A percentile compares a stretch with the other conserved stretches of the same genome.
Evolutionary conservation across 2,329 filamentous ascomycete species (phyloP).

Genomic region (Ilyonectria robusta): DNA sequence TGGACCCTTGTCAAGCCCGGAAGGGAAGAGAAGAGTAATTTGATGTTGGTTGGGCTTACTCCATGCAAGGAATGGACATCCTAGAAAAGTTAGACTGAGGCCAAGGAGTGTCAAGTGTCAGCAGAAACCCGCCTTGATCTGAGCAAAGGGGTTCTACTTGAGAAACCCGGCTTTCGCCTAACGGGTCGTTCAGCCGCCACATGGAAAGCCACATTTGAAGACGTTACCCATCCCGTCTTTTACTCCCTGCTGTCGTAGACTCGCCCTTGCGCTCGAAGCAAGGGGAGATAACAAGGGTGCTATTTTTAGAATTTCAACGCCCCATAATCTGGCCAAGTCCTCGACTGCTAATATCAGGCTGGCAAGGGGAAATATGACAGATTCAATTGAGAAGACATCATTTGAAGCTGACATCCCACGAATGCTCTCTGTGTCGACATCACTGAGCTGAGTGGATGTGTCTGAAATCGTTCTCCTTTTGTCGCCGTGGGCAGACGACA

Average conservation of each 20-base stretch:
- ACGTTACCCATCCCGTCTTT: neutral
- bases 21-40: neutral
- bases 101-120: neutral
- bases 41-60: neutral
- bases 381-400: neutral
- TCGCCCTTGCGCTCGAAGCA: neutral
- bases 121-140: neutral
- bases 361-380: neutral
- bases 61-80: neutral
- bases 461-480: neutral
- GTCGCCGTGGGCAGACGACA: neutral
- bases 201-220: neutral
- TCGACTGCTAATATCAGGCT: neutral
- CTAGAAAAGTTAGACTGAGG: neutral
- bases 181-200: constrained; percentile 6
- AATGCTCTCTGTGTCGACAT: neutral
- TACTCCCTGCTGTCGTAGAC: neutral
- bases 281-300: neutral
- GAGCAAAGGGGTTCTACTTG: neutral
- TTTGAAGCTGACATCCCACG: neutral
- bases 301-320: neutral
- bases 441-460: neutral
- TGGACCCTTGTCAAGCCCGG: constrained; percentile 23
- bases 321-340: neutral
- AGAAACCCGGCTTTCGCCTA: constrained; percentile 27